Evolutionary conservation across 2,329 filamentous ascomycete genomes (phyloP), one percentile per base, ranked within the genome.

Genomic region (Boeremia exigua): DNA sequence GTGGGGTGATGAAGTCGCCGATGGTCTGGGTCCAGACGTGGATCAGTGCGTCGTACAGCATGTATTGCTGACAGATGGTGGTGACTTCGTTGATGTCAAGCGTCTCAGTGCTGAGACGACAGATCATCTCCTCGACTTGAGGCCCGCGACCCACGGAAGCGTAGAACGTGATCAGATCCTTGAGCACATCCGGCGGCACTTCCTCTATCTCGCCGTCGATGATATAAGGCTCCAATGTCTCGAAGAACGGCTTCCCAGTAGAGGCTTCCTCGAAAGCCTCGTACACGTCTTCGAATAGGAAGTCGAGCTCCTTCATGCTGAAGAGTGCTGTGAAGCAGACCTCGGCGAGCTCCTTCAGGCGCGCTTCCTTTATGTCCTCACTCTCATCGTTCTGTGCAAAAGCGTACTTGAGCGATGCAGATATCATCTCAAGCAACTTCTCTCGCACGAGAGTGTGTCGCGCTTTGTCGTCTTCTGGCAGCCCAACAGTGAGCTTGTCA

Each of bases 21-120:
- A 99, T 80, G 2, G 92, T 92, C 74, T 91, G 89, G 58, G 96
- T 98, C 95, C 95, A 99, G 51, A 99, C 90, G 72, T 98, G 97
- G 38, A 96, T 92, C 53, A 97, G 84, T 2, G 95, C 96, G 75
- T 99, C 96, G 70, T 97, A 99, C 4, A 99, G 83, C 62, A 89
- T 86, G 73, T 98, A 88, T 71, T 94, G 89, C 74, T 95, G 96
- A 82, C 95, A 99, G 23, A 99, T 81, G 11, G 85, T 84, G 0
- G 94, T 97, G 54, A 96, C 87, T 75, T 98, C 91, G 72, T 99
- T 94, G 63, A 99, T 87, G 72, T 99, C 96, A 71, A 99, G 87
- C 0, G 92, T 96, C 12, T 86, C 81, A 1, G 94, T 96, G 67
- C 96, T 89, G 78, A 99, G 88, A 61, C 94, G 88, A 73, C 94